phyloP scores from a whole-genome alignment of 2,329 filamentous ascomycete species.

The Penicillium sp. region DNA sequence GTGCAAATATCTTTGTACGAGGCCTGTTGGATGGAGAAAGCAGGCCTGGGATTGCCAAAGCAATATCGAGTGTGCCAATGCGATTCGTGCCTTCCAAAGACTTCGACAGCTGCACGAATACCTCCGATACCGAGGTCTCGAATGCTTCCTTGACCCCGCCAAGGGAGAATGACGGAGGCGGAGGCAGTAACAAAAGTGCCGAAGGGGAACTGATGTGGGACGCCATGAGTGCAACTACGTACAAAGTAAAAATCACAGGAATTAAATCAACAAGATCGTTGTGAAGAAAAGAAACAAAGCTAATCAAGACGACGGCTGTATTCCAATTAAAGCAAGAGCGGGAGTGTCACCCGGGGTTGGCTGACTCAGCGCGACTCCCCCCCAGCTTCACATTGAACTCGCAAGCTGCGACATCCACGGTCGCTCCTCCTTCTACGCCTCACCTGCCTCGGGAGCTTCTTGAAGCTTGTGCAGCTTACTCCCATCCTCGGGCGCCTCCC shows the following conservation, averaged over 20 bases:
- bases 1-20: slow-evolving; percentile 61
- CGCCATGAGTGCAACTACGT: slow-evolving; percentile 23
- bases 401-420: slow-evolving; percentile 4
- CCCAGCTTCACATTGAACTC: slow-evolving; percentile 3
- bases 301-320: no score
- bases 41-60: slow-evolving; percentile 64
- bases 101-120: slow-evolving; percentile 52
- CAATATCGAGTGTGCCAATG: slow-evolving; percentile 54
- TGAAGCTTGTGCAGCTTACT: slow-evolving; percentile 31
- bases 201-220: slow-evolving; percentile 22
- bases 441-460: slow-evolving; percentile 10
- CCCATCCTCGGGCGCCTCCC: slow-evolving; percentile 4
- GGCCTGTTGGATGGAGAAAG: slow-evolving; percentile 51
- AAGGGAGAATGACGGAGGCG: slow-evolving; percentile 57
- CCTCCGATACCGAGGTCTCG: slow-evolving; percentile 56
- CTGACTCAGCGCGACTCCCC: slow-evolving; percentile 18
- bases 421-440: neutral
- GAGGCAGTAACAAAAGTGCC: slow-evolving; percentile 61
- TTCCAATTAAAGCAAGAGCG: slow-evolving; percentile 2
- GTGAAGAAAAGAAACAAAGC: neutral
- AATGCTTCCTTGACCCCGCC: slow-evolving; percentile 60
- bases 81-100: slow-evolving; percentile 30
- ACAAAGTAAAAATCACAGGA: neutral
- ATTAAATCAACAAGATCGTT: neutral
- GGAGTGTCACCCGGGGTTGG: slow-evolving; percentile 4